These are phyloP conservation scores for Alnus rubra DNA, from an alignment of 306 rosid species.

Conservation along the genomic window DNA sequence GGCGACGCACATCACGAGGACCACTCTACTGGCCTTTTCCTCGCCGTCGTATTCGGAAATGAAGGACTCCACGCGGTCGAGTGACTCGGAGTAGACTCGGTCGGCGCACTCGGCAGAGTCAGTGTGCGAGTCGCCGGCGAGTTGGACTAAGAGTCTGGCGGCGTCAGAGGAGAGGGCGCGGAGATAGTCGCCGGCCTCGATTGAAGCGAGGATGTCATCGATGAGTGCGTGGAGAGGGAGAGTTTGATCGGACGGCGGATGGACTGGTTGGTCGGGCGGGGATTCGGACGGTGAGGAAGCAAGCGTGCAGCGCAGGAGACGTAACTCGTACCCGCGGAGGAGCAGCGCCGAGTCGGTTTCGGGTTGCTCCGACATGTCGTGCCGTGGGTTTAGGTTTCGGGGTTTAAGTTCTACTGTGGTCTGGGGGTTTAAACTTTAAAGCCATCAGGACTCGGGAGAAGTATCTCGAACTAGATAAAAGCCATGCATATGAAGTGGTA, in stretches of 20 bases:
- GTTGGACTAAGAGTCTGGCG: conserved; percentile 39
- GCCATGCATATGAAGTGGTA: too few relatives aligned
- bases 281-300: conserved; percentile 27
- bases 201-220: conserved; percentile 42
- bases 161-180: conserved; percentile 59
- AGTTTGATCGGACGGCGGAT: conserved; percentile 18
- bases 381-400: neutral
- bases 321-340: conserved; percentile 66
- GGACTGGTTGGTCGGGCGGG: neutral
- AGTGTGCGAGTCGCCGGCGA: conserved; percentile 27
- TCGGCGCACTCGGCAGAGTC: conserved; percentile 54
- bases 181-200: conserved; percentile 61
- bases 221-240: conserved; percentile 36
- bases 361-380: conserved; percentile 12
- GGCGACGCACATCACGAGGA: conserved; percentile 58
- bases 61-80: conserved; percentile 59
- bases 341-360: conserved; percentile 18
- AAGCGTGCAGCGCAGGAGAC: conserved; percentile 74
- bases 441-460: too few relatives aligned
- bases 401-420: neutral
- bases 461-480: too few relatives aligned
- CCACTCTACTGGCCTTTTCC: conserved; percentile 43
- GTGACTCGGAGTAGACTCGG: conserved; percentile 51
- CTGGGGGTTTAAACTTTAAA: too few relatives aligned
- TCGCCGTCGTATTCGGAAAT: conserved; percentile 31